These are phyloP conservation scores for Penicillium simplicissimum DNA, from an alignment of 495 filamentous ascomycete genomes.

Conservation along the genomic window DNA sequence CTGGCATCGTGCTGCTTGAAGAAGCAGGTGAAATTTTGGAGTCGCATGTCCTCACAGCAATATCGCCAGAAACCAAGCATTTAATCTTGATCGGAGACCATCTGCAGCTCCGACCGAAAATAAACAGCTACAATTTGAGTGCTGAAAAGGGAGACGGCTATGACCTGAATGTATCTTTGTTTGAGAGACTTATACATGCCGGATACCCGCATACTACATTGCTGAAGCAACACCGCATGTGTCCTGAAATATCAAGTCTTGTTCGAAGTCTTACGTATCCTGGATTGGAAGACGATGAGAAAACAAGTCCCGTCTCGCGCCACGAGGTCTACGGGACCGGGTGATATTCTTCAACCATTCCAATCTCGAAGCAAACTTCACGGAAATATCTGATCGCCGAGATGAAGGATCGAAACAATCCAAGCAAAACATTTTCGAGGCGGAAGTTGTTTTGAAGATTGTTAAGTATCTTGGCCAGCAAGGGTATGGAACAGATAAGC, in stretches of 20 bases:
- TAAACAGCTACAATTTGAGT: conserved; percentile 62
- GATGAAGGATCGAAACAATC: conserved; percentile 50
- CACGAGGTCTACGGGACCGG: conserved; percentile 59
- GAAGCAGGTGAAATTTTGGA: conserved; percentile 83
- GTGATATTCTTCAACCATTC: conserved; percentile 71
- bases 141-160: conserved; percentile 69
- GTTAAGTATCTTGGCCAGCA: conserved; percentile 75
- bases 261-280: conserved; percentile 65
- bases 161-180: conserved; percentile 70
- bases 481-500: conserved; percentile 72
- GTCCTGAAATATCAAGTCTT: conserved; percentile 65
- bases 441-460: conserved; percentile 63
- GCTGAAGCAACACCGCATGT: conserved; percentile 68
- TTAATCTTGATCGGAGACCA: conserved; percentile 78
- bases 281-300: conserved; percentile 57
- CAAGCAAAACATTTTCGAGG: conserved; percentile 70
- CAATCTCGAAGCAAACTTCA: conserved; percentile 46
- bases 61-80: conserved; percentile 61
- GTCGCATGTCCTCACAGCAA: conserved; percentile 64
- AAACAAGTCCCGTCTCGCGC: conserved; percentile 52
- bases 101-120: conserved; percentile 72
- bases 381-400: conserved; percentile 47
- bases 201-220: conserved; percentile 59
- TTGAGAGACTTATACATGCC: conserved; percentile 64
- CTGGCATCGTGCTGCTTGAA: conserved; percentile 57